These are phyloP conservation scores for Udeniomyces megalosporus DNA, from an alignment of 768 basidiomycete species.

Conservation along the genomic window DNA sequence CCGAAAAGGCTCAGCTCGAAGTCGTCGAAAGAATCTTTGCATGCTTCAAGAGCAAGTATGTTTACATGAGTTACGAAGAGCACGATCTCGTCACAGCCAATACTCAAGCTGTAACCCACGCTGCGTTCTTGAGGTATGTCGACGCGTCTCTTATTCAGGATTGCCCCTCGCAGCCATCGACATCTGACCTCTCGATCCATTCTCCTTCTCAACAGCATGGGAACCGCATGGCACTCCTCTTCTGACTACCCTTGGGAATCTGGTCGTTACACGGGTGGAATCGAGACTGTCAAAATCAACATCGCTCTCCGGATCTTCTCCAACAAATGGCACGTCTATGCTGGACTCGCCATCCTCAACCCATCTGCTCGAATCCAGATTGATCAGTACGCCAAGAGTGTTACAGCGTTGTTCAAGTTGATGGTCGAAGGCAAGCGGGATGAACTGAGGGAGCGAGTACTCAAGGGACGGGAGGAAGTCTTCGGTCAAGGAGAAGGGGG, in stretches of 20 bases:
- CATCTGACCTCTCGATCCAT: neutral
- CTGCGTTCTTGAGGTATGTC: constrained; percentile 77
- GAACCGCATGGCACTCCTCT: constrained; percentile 76
- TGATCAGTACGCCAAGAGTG: constrained; percentile 70
- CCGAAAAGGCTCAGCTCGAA: constrained; percentile 48
- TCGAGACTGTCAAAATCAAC: constrained; percentile 97
- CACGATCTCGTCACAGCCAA: constrained; percentile 95
- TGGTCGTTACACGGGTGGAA: constrained; percentile 85
- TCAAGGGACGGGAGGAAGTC: constrained; percentile 55
- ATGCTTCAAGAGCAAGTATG: constrained; percentile 66
- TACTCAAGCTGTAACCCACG: constrained; percentile 95
- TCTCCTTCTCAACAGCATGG: constrained; percentile 51
- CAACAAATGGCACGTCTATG: constrained; percentile 98
- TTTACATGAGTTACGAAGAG: constrained; percentile 87
- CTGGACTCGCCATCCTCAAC: constrained; percentile 93
- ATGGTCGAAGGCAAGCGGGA: constrained; percentile 52
- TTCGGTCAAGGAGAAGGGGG: constrained; percentile 36
- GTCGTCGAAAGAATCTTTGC: constrained; percentile 69
- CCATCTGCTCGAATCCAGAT: constrained; percentile 77
- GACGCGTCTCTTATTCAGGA: neutral
- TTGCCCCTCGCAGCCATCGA: no score
- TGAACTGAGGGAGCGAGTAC: constrained; percentile 52
- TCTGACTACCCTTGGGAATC: constrained; percentile 80
- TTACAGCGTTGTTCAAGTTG: constrained; percentile 83
- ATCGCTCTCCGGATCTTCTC: constrained; percentile 89